Percentiles rank a stretch among this genome's conserved stretches.
Evolutionary conservation across 768 basidiomycete species (phyloP).

Genomic region (Hortiboletus flavorubellus): DNA sequence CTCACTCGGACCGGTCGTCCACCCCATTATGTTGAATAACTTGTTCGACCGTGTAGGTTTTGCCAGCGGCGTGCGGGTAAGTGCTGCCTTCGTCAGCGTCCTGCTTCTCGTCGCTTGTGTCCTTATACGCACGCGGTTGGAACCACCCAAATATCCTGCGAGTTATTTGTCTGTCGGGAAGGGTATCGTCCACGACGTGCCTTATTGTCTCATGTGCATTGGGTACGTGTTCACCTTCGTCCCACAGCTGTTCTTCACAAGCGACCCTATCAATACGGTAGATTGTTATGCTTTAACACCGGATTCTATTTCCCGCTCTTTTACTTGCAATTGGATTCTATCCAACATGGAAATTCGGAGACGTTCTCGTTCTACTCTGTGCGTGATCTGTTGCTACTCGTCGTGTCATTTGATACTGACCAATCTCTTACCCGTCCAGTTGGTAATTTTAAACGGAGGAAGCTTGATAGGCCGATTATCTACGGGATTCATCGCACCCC

Average conservation of each 20-base stretch:
- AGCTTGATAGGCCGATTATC: constrained; percentile 50
- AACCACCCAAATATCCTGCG: constrained; percentile 21
- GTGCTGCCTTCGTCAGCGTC: constrained; percentile 40
- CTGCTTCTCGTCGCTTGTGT: constrained; percentile 34
- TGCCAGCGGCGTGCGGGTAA: constrained; percentile 48
- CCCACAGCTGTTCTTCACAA: not conserved
- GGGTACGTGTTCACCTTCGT: constrained; percentile 17
- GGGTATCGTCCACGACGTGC: constrained; percentile 11
- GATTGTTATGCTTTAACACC: constrained; percentile 27
- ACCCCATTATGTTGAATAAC: constrained; percentile 33
- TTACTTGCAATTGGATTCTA: constrained; percentile 53
- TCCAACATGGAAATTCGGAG: constrained; percentile 42
- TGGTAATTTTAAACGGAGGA: constrained; percentile 51
- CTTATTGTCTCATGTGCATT: constrained; percentile 16
- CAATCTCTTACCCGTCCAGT: constrained; percentile 22
- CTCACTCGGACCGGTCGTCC: constrained; percentile 26
- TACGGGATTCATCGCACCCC: constrained; percentile 41
- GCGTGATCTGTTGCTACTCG: not conserved
- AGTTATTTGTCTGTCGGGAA: constrained; percentile 18
- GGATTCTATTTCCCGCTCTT: constrained; percentile 52
- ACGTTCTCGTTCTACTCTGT: constrained; percentile 59
- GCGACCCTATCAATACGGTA: not conserved
- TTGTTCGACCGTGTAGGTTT: constrained; percentile 32
- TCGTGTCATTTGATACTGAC: not conserved
- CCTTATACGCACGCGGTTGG: constrained; percentile 40